Base-by-base conservation (phyloP, 2,329 filamentous ascomycete species). In the Helotiales sp. region DNA sequence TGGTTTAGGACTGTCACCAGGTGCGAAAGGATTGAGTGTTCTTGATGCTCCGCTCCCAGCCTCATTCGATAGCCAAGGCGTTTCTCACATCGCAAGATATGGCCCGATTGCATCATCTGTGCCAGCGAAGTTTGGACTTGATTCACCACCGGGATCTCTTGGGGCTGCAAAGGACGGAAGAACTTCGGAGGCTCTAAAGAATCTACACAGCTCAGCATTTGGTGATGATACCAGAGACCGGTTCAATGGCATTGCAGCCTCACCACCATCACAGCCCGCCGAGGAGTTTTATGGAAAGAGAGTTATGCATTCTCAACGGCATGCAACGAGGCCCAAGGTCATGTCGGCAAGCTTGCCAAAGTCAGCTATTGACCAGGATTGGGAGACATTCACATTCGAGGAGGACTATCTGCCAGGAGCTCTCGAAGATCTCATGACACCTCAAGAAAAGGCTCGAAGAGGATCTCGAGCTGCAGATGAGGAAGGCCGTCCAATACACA, bases 31-130 rank as follows among this genome's bases (percentile, higher is more conserved):
- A 2, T 73, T 96, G n/a, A 95, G 90, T n/a, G 90, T 96, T 13
- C 82, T 97, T 62, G 93, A 98, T 75, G 95, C 92, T 2, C 92
- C 91, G 15, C 82, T 98, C 8, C 95, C 95, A 1, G 91, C 93
- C 8, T 98, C 93, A 0, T 97, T 98, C 72, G 95, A 98, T 74
- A 96, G 92, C 67, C 95, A 97, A 69, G 93, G 93, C 50, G 90
- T 97, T 53, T 97, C 93, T 10, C 90, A 93, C 72, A 92, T 91
- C 61, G 93, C 93, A 17, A 86, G 91, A 59, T 92, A 93, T 71
- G 95, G 90, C 0, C 91, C 93, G 0, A 92, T 96, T 74, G 93
- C 93, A 7, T 91, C 93, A 0, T 98, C 93, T 0, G 90, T 98
- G 10, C 95, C 95, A 9, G 90, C 91, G 52, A 91, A 93, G 67